A percentile compares a stretch with the other conserved stretches of the same genome.
These are phyloP conservation scores for Fomitiporia mediterranea DNA, from an alignment of 1,284 basidiomycete species.

Conservation along the genomic window DNA sequence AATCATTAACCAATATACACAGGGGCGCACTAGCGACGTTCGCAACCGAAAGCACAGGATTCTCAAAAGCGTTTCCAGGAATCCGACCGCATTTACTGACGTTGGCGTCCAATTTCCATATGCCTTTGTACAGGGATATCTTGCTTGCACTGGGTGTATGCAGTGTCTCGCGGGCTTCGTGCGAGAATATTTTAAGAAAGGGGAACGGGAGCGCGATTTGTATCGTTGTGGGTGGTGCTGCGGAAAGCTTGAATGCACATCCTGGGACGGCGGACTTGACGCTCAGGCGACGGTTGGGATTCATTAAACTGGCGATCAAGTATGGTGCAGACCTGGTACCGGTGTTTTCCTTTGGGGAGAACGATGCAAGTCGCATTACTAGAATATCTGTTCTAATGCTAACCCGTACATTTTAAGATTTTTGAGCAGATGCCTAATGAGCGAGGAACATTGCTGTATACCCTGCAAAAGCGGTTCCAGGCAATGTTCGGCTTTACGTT, in stretches of 20 bases:
- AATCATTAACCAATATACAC: not conserved
- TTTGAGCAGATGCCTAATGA: slow-evolving; percentile 96
- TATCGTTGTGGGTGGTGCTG: slow-evolving; percentile 96
- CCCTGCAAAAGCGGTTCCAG: slow-evolving; percentile 87
- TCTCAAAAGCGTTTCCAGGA: slow-evolving; percentile 86
- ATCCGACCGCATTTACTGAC: slow-evolving; percentile 93
- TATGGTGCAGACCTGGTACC: slow-evolving; percentile 93
- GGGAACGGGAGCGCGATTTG: slow-evolving; percentile 79
- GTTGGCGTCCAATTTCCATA: slow-evolving; percentile 82
- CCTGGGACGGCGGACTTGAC: slow-evolving; percentile 96
- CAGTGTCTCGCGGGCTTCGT: slow-evolving; percentile 88
- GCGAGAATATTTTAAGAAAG: slow-evolving; percentile 79
- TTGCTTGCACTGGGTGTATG: slow-evolving; percentile 83
- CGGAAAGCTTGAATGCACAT: slow-evolving; percentile 89
- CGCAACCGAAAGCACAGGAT: slow-evolving; percentile 94
- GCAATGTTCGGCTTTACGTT: slow-evolving; percentile 92
- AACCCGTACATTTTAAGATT: slow-evolving; percentile 50
- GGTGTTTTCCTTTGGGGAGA: slow-evolving; percentile 97
- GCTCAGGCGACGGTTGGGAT: slow-evolving; percentile 80
- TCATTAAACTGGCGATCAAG: slow-evolving; percentile 95
- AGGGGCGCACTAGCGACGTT: slow-evolving; percentile 95
- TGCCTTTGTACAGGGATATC: slow-evolving; percentile 93
- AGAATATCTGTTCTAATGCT: slow-evolving; percentile 6
- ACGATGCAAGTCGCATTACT: slow-evolving; percentile 71
- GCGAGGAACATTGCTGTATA: slow-evolving; percentile 85